Evolutionary conservation across 2,329 filamentous ascomycete species (phyloP).

Genomic region (Lecanosticta acicola): DNA sequence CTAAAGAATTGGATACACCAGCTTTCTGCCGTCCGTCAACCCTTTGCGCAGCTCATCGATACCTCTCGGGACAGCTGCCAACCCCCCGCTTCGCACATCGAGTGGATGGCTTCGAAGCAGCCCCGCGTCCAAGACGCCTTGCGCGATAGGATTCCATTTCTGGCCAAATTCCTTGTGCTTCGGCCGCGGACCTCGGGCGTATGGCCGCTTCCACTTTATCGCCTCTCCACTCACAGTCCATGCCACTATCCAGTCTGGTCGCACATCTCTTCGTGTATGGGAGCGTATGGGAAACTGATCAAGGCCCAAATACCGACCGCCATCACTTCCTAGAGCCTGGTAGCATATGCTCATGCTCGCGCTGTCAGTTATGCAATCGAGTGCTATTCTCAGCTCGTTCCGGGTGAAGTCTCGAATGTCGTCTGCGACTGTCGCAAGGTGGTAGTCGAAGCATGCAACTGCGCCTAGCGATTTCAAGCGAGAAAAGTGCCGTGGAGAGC

Average conservation of each 20-base stretch:
- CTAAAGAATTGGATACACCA: slow-evolving; percentile 13
- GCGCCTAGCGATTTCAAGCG: slow-evolving; percentile 14
- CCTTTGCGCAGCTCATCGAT: slow-evolving; percentile 16
- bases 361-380: slow-evolving; percentile 18
- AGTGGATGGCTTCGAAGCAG: slow-evolving; percentile 13
- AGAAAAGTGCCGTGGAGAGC: slow-evolving; percentile 15
- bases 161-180: slow-evolving; percentile 14
- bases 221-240: slow-evolving; percentile 17
- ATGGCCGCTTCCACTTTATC: slow-evolving; percentile 16
- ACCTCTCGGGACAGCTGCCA: slow-evolving; percentile 12
- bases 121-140: slow-evolving; percentile 13
- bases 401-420: slow-evolving; percentile 14
- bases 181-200: slow-evolving; percentile 11
- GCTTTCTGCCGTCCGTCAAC: slow-evolving; percentile 12
- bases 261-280: slow-evolving; percentile 15
- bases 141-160: slow-evolving; percentile 15
- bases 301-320: slow-evolving; percentile 17
- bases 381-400: slow-evolving; percentile 7
- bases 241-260: slow-evolving; percentile 19
- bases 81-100: slow-evolving; percentile 13
- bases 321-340: slow-evolving; percentile 12
- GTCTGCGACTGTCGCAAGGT: slow-evolving; percentile 9
- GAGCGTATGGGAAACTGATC: slow-evolving; percentile 18
- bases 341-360: slow-evolving; percentile 19
- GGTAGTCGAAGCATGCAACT: slow-evolving; percentile 16